Evolutionary conservation across 495 filamentous ascomycete genomes (phyloP), one percentile per base, ranked within the genome.

Genomic region (Podospora anserina): DNA sequence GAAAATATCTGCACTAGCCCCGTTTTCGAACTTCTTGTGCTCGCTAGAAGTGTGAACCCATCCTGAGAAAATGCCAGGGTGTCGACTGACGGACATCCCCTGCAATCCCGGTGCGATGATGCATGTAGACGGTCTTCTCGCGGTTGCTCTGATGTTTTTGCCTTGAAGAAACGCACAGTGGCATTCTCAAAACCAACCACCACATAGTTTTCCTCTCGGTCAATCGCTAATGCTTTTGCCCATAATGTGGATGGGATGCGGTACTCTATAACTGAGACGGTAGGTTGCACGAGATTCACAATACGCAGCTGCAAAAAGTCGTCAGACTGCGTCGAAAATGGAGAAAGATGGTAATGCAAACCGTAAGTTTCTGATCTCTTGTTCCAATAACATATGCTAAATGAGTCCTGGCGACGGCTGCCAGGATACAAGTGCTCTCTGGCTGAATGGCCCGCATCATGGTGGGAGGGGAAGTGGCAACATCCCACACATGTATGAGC

Each of bases 21-120:
- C n/a, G 64, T 77, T 32, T 72, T 78, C 1, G 65, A 58, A 56
- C 58, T 74, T 23, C 78, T 64, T 0, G 72, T 80, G 63, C 75
- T 74, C 5, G 77, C 78, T n/a, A 80, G 74, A 5, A 80, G 70
- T 11, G 74, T 68, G 0, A 78, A 66, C 1, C 78, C 78, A 61
- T 80, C 77, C 44, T 69, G 72, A 26, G 77, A 80, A 61, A 80
- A 80, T 13, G 78, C 69, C 1, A 80, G 66, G 1, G 76, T 80
- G 23, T 78, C 78, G 4, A 79, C 72, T 2, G 72, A 63, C 4
- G 77, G 76, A 65, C 78, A 80, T 7, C 66, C 34, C 30, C 72
- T 71, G 64, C 77, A 80, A 18, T 79, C 76, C 0, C 55, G 61
- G 34, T 77, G 77, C 32, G 69, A 72, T 16, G 54, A 49, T 15